Percentiles rank a stretch among this genome's conserved stretches.
phyloP scores from a whole-genome alignment of 345 rosid genomes.

The Salix udensis region DNA sequence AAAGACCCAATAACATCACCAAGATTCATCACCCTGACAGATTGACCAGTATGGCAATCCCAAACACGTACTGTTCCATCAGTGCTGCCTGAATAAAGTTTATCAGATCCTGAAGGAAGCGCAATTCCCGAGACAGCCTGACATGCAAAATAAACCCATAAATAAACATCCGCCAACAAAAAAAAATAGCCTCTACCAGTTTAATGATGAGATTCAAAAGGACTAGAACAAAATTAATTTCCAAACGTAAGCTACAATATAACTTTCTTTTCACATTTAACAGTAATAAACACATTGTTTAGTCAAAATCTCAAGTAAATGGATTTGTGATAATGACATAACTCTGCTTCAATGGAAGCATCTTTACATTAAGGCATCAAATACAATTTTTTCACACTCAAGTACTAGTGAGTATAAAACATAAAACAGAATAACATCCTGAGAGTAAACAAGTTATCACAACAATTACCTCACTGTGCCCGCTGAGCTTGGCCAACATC shows the following conservation, averaged over 20 bases:
- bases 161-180: neutral
- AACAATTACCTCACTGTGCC: constrained; percentile 31
- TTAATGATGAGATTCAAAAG: neutral
- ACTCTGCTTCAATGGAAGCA: too few relatives aligned
- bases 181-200: too few relatives aligned
- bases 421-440: too few relatives aligned
- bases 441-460: neutral
- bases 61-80: constrained; percentile 47
- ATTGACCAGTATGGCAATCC: constrained; percentile 55
- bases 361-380: too few relatives aligned
- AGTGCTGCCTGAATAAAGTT: constrained; percentile 51
- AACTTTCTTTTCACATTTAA: neutral
- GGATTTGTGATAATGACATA: too few relatives aligned
- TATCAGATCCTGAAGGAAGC: constrained; percentile 46
- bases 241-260: neutral
- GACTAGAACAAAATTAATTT: neutral
- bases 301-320: too few relatives aligned
- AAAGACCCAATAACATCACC: constrained; percentile 47
- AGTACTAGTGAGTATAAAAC: too few relatives aligned
- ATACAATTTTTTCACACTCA: too few relatives aligned
- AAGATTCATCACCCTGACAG: constrained; percentile 29
- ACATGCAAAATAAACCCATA: neutral
- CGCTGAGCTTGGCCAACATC: constrained; percentile 32
- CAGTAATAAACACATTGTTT: neutral
- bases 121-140: constrained; percentile 49